Base-by-base conservation (phyloP, 2,329 filamentous ascomycete species). In the Aspergillus viridinutans region DNA sequence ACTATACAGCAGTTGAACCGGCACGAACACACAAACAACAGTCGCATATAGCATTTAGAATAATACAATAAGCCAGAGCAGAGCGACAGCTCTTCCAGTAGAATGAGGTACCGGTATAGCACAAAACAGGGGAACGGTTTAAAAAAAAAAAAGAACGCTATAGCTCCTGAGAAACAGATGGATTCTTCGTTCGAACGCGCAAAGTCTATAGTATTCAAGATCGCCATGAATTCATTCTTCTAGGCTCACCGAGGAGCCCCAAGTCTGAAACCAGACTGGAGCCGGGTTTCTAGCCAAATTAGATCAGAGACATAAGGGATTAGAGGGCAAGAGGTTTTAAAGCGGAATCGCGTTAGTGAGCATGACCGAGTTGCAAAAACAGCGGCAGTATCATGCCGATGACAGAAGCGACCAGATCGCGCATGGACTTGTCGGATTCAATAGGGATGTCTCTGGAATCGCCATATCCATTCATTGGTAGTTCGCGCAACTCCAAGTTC, bases 341-440 rank as follows among this genome's bases (percentile, higher is more conserved):
- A 50, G 26, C 21, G 50, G 26, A 55, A 55, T 42, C 40, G 42
- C 49, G 28, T 72, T 60, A 79, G 61, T 78, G 76, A 53, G 76
- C 76, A 70, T 79, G 77, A 38, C 77, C 76, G 57, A 79, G 72
- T 63, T 79, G 77, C 58, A 79, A 60, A 61, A 79, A 79, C 49
- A 79, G 61, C 12, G 77, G 77, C 55, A 79, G 54, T 29, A 78
- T 72, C 77, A 79, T 79, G 55, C 77, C 77, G 59, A 78, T 67
- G n/a, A 78, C 73, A 43, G 77, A 78, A 35, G 76, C 76, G 51
- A 75, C 69, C 57, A 79, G 62, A 61, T 79, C 77, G 61, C 73
- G 70, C 70, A 78, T 73, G 4, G 76, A 76, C 57, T 75, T 74
- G 51, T 76, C 73, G 4, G 71, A 64, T 58, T 69, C 69, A 21